A percentile compares a stretch with the other conserved stretches of the same genome.
Conservation (phyloP, 2,329 filamentous ascomycete genomes). For the Fusarium domesticum region DNA sequence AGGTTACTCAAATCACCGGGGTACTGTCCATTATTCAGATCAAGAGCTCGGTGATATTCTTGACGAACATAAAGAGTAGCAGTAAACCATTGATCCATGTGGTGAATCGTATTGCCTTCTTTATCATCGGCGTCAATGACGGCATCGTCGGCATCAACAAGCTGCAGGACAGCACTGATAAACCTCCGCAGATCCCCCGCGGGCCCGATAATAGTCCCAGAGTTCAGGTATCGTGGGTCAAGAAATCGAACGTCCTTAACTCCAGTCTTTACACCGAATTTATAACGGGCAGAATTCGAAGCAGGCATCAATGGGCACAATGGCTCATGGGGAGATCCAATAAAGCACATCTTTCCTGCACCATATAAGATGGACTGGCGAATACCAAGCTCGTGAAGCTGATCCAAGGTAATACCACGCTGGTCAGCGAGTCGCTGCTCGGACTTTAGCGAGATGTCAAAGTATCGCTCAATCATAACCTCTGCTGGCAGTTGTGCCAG, state of each 20-base stretch:
- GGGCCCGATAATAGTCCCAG: constrained; percentile 23
- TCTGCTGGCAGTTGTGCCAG: constrained; percentile 25
- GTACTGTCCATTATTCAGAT: constrained; percentile 11
- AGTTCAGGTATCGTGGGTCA: constrained; percentile 21
- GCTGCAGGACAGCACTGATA: constrained; percentile 13
- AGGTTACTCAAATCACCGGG: constrained; percentile 28
- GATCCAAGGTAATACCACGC: constrained; percentile 14
- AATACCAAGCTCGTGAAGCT: constrained; percentile 13
- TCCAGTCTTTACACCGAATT: constrained; percentile 17
- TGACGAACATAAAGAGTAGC: constrained; percentile 21
- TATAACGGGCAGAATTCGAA: constrained; percentile 15
- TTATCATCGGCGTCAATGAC: constrained; percentile 9
- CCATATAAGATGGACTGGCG: constrained; percentile 25
- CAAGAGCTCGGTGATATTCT: constrained; percentile 19
- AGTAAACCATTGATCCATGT: constrained; percentile 25
- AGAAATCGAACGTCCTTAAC: constrained; percentile 7
- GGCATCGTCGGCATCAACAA: constrained; percentile 7
- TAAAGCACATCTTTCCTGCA: constrained; percentile 21
- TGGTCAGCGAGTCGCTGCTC: constrained; percentile 22
- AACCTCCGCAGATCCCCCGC: constrained; percentile 19
- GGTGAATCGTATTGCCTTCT: constrained; percentile 6
- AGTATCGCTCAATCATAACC: constrained; percentile 23
- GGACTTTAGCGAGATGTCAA: constrained; percentile 7
- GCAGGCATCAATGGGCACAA: constrained; percentile 21
- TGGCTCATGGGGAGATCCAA: constrained; percentile 7